These are phyloP conservation scores for Tricholoma saponaceum DNA, from an alignment of 768 basidiomycete species.

Conservation along the genomic window DNA sequence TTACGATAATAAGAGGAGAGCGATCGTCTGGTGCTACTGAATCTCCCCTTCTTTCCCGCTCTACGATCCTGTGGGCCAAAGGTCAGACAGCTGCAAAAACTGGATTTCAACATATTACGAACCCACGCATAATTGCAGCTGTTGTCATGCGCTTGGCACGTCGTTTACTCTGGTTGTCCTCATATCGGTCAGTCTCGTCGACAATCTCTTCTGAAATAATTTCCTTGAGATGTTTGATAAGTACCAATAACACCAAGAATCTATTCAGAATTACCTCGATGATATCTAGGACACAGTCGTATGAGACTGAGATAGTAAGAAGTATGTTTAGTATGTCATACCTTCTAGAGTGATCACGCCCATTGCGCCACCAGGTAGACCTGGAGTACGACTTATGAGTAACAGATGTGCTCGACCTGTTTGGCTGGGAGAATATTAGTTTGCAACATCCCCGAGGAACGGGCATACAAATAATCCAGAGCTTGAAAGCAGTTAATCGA, in stretches of 20 bases:
- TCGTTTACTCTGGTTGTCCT: conserved; percentile 81
- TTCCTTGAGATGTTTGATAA: conserved; percentile 47
- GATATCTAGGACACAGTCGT: conserved; percentile 45
- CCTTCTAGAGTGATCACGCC: conserved; percentile 91
- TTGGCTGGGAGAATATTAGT: conserved; percentile 49
- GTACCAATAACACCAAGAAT: neutral
- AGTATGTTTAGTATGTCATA: conserved; percentile 14
- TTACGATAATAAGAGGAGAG: conserved; percentile 28
- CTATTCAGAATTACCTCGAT: conserved; percentile 48
- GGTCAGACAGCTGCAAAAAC: neutral
- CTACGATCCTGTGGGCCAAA: conserved; percentile 42
- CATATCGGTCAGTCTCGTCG: conserved; percentile 89
- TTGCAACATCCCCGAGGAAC: no score
- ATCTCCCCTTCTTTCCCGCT: conserved; percentile 39
- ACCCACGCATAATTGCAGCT: conserved; percentile 79
- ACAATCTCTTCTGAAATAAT: conserved; percentile 96
- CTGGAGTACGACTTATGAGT: conserved; percentile 81
- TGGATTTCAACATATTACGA: conserved; percentile 15
- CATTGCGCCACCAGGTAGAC: conserved; percentile 75
- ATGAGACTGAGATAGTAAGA: neutral
- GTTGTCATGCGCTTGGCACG: conserved; percentile 69
- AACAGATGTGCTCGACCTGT: conserved; percentile 93
- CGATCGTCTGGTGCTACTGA: conserved; percentile 25
- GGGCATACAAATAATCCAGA: conserved; percentile 79
- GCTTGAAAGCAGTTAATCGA: conserved; percentile 94